Evolutionary conservation across 257 asterid genomes (phyloP).

Genomic region (Rehmannia glutinosa): DNA sequence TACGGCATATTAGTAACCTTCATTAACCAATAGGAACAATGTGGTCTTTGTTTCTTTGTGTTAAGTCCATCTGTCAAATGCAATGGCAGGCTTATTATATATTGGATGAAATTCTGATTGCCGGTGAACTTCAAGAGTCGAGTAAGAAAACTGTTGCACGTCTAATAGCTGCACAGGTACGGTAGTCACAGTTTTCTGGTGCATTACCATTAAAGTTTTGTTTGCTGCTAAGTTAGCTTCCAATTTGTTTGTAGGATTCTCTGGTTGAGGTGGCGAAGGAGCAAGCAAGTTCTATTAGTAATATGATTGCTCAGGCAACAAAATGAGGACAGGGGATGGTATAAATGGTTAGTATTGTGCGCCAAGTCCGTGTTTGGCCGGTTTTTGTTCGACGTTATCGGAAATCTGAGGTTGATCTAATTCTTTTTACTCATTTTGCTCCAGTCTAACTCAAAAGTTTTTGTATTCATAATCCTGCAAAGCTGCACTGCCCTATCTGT

Average conservation of each 20-base stretch:
- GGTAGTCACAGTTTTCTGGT: not conserved
- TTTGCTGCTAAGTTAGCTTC: not conserved
- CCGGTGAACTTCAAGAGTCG: constrained; percentile 97
- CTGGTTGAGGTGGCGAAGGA: constrained; percentile 97
- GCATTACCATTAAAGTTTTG: not conserved
- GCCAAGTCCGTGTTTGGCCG: not conserved
- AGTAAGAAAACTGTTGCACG: constrained; percentile 96
- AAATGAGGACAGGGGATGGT: constrained; percentile 46
- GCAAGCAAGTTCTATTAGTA: constrained; percentile 82
- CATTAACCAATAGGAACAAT: not conserved
- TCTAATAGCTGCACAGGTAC: constrained; percentile 88
- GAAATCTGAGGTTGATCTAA: not conserved
- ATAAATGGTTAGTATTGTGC: constrained; percentile 6
- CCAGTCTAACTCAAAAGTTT: not conserved
- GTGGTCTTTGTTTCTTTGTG: not conserved
- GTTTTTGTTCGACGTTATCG: not conserved
- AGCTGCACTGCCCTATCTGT: too few relatives aligned
- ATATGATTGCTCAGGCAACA: constrained; percentile 91
- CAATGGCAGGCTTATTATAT: constrained; percentile 74
- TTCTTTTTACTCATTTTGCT: not conserved
- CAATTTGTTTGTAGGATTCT: constrained; percentile 60
- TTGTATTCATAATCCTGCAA: too few relatives aligned
- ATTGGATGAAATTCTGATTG: constrained; percentile 86
- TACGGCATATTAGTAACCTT: not conserved
- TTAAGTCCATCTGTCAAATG: constrained; percentile 13